Conservation (phyloP, 768 basidiomycete species). For the Mycena vulgaris region DNA sequence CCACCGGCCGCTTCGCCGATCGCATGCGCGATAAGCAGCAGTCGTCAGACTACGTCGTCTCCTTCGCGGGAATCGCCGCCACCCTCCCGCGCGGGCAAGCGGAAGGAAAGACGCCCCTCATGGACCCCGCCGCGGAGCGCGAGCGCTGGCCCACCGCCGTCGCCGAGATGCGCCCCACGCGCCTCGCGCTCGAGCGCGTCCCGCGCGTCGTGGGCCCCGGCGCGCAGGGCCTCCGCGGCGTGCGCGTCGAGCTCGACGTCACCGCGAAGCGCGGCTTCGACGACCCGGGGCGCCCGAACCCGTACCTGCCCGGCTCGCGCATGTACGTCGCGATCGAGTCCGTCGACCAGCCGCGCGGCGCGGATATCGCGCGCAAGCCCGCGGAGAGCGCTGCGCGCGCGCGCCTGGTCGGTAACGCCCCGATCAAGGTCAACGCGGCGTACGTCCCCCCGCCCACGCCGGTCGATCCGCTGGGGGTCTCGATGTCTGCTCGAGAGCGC, state of each 20-base stretch:
- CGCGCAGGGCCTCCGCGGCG: constrained; percentile 26
- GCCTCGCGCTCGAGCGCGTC: background rate
- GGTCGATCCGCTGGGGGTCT: too few species aligned
- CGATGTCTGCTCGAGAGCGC: too few species aligned
- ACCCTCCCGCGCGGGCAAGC: background rate
- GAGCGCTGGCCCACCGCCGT: constrained; percentile 29
- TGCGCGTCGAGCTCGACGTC: constrained; percentile 2
- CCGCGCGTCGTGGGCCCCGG: constrained; percentile 34
- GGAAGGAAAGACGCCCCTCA: constrained; percentile 8
- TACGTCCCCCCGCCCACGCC: too few species aligned
- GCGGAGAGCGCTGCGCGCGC: too few species aligned
- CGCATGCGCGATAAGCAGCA: background rate
- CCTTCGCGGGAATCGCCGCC: constrained; percentile 34
- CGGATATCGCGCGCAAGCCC: too few species aligned
- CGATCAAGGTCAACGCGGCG: too few species aligned
- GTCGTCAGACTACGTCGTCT: background rate
- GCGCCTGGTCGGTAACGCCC: too few species aligned
- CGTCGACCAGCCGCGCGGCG: too few species aligned
- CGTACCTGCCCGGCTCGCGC: constrained; percentile 32
- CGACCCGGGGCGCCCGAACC: constrained; percentile 9
- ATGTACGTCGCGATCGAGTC: constrained; percentile 28
- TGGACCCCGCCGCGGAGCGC: constrained; percentile 15
- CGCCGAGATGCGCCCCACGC: constrained; percentile 24
- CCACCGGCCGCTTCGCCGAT: constrained; percentile 4
- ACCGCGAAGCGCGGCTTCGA: constrained; percentile 5